Evolutionary conservation across 2,329 filamentous ascomycete genomes (phyloP), one percentile per base, ranked within the genome.

Genomic region (Alternaria triticina): DNA sequence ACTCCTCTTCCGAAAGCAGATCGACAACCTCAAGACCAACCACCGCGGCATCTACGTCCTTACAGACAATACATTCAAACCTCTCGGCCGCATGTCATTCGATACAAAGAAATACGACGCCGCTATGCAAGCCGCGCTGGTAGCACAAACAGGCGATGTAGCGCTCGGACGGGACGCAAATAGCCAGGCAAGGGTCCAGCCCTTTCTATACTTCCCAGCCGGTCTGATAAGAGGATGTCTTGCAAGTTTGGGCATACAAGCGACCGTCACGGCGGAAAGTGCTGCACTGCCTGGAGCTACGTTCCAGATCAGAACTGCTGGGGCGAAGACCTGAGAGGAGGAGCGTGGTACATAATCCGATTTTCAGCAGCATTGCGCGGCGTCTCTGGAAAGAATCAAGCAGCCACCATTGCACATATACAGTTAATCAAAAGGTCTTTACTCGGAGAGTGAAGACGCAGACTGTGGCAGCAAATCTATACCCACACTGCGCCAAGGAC

Each of bases 21-120:
- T 99, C 76, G 96, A 99, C 81, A 99, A 99, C 79, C 86, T 99
- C 50, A 99, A 99, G 83, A 99, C 96, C 9, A 99, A 99, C 77
- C 96, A 99, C 79, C 86, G 96, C 17, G 96, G 96, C 54, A 94
- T 98, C 70, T 99, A 97, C 80, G 96, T 99, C 46, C 84, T 99
- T 56, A 98, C 95, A 13, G 96, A 99, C 82, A 94, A 94, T 77
- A 85, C 90, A 10, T 99, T 99, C 83, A 90, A 93, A 52, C 94
- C 95, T 0, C 90, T 99, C 70, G 87, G 89, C 36, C 88, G 94
- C 52, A 97, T 98, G 94, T 95, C 91, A 75, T 91, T 94, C 68
- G 91, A 95, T 52, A 80, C 75, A 0, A 76, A 75, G 22, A 78
- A 77, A 61, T 76, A 71, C 56, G 70, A 74, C 25, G 65, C 73